Evolutionary conservation across 2,329 filamentous ascomycete genomes (phyloP).

Genomic region (Sclerotinia subarctica): DNA sequence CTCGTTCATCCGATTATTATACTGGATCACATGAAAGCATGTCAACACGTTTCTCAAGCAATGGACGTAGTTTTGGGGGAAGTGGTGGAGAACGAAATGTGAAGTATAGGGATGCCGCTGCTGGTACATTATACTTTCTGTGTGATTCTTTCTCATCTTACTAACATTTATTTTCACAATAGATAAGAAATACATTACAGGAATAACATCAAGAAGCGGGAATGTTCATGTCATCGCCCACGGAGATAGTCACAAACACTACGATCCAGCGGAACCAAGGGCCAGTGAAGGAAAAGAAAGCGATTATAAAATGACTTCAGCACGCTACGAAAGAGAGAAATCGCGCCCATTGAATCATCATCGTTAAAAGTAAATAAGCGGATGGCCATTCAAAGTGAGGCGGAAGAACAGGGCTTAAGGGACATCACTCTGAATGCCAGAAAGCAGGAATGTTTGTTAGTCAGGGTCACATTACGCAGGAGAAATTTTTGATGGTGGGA

Average conservation of each 20-base stretch:
- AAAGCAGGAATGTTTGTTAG: background rate
- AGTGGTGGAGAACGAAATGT: constrained; percentile 4
- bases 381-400: background rate
- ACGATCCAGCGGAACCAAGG: constrained; percentile 14
- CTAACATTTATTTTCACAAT: background rate
- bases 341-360: background rate
- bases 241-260: background rate
- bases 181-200: constrained; percentile 13
- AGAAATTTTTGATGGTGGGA: background rate
- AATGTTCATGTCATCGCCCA: background rate
- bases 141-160: background rate
- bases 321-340: background rate
- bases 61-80: background rate
- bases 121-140: background rate
- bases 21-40: constrained; percentile 1
- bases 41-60: constrained; percentile 5
- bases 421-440: background rate
- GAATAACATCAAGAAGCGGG: background rate
- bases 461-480: background rate
- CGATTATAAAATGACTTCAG: background rate
- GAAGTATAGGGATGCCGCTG: constrained; percentile 7
- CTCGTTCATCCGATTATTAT: constrained; percentile 9
- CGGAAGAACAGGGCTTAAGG: background rate
- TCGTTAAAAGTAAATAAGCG: background rate
- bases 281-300: constrained; percentile 6